Conservation (phyloP, 306 rosid species). For the Ormosia emarginata region DNA sequence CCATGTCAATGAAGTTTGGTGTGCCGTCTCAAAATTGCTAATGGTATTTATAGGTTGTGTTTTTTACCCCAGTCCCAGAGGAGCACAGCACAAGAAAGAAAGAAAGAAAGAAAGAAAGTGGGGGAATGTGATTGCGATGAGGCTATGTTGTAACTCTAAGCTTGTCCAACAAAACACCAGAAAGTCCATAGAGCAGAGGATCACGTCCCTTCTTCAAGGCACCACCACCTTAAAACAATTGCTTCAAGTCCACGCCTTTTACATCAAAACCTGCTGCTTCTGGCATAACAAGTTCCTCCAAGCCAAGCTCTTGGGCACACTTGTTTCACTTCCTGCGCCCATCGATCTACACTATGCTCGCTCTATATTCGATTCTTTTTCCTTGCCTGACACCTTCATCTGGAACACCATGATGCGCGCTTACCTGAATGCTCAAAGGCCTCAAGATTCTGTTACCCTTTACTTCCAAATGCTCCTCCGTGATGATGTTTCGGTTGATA, state of each 20-base stretch:
- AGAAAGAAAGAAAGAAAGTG: neutral
- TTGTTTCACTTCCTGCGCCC: conserved; percentile 2
- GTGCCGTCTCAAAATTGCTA: no score
- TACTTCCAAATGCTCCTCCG: conserved; percentile 13
- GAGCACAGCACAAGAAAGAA: no score
- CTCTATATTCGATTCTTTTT: conserved; percentile 7
- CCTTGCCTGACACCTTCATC: conserved; percentile 1
- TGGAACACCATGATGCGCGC: conserved; percentile 31
- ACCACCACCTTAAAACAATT: neutral
- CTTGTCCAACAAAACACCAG: neutral
- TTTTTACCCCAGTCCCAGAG: no score
- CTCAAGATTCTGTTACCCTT: neutral
- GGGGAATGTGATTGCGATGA: neutral
- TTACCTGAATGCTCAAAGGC: conserved; percentile 20
- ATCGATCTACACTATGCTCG: conserved; percentile 6
- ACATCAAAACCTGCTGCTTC: conserved; percentile 10
- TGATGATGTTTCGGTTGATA: neutral
- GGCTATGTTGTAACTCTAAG: neutral
- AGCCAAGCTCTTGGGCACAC: neutral
- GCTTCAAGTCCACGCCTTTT: conserved; percentile 25
- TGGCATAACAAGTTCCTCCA: conserved; percentile 1
- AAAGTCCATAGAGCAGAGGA: neutral
- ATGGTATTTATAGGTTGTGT: no score
- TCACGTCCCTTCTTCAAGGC: neutral
- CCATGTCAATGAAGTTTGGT: no score